Percentiles rank a stretch among this genome's conserved stretches.
phyloP scores from a whole-genome alignment of 1,139 yeast species.

The Citeromyces siamensis region DNA sequence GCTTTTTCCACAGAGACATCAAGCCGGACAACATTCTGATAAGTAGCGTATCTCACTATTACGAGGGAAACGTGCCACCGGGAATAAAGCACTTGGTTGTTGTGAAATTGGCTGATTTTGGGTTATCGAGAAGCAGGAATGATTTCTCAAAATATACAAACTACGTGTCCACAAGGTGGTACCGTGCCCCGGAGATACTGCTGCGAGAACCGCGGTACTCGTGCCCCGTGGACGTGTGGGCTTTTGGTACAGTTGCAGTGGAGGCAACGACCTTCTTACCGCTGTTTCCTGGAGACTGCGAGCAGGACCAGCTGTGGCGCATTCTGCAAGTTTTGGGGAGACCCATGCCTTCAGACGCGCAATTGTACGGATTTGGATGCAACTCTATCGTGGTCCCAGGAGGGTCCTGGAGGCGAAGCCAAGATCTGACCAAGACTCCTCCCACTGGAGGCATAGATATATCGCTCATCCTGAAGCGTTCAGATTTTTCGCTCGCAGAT shows the following conservation, averaged over 20 bases:
- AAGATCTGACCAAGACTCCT: slow-evolving; percentile 39
- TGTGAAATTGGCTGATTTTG: slow-evolving; percentile 85
- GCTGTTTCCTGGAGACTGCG: slow-evolving; percentile 73
- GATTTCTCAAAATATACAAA: slow-evolving; percentile 51
- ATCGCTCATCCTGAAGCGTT: slow-evolving; percentile 23
- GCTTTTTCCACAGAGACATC: slow-evolving; percentile 81
- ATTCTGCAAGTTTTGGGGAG: slow-evolving; percentile 61
- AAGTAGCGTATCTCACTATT: slow-evolving; percentile 40
- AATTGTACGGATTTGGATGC: slow-evolving; percentile 8
- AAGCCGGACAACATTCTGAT: slow-evolving; percentile 73
- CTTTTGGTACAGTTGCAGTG: slow-evolving; percentile 77
- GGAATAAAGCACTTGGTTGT: slow-evolving; percentile 36
- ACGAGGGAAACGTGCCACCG: slow-evolving; percentile 28
- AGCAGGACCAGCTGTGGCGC: slow-evolving; percentile 63
- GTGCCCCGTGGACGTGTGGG: slow-evolving; percentile 85
- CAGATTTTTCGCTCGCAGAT: slow-evolving; percentile 18
- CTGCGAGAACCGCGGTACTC: slow-evolving; percentile 57
- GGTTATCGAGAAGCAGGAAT: slow-evolving; percentile 60
- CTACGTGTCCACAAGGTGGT: slow-evolving; percentile 94
- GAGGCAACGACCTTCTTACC: slow-evolving; percentile 73
- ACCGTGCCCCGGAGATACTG: slow-evolving; percentile 86
- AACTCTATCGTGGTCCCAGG: slow-evolving; percentile 27
- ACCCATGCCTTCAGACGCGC: slow-evolving; percentile 27
- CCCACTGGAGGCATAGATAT: slow-evolving; percentile 25
- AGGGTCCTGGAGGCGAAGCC: slow-evolving; percentile 58